Evolutionary conservation across 441 rosid species (phyloP).

Genomic region (Francoa sonchifolia): DNA sequence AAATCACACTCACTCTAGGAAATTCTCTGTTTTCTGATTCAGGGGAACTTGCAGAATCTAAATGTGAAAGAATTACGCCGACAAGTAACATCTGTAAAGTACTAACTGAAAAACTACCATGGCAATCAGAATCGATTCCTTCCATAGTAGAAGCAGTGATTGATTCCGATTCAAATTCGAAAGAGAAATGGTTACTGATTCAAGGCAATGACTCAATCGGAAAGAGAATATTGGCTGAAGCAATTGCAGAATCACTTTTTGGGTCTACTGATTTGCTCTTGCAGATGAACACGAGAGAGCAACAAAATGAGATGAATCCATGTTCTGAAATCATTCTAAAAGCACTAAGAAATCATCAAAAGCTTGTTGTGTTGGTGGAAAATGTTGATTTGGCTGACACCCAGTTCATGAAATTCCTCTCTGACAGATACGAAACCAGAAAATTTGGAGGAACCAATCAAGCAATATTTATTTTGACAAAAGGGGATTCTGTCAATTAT

Average conservation of each 20-base stretch:
- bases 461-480: slow-evolving; percentile 41
- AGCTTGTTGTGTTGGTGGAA: slow-evolving; percentile 48
- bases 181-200: slow-evolving; percentile 48
- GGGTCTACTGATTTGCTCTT: slow-evolving; percentile 42
- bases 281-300: slow-evolving; percentile 31
- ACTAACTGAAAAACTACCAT: slow-evolving; percentile 53
- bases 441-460: slow-evolving; percentile 24
- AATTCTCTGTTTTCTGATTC: slow-evolving; percentile 28
- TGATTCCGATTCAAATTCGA: slow-evolving; percentile 18
- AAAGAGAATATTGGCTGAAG: slow-evolving; percentile 64
- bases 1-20: slow-evolving; percentile 67
- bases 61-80: slow-evolving; percentile 10
- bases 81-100: slow-evolving; percentile 21
- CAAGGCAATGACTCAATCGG: slow-evolving; percentile 57
- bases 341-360: slow-evolving; percentile 20
- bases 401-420: slow-evolving; percentile 35
- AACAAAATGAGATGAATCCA: slow-evolving; percentile 14
- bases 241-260: slow-evolving; percentile 40
- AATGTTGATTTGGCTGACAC: slow-evolving; percentile 46
- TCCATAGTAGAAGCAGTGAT: slow-evolving; percentile 36
- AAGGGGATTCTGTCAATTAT: slow-evolving; percentile 19
- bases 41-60: too few species aligned
- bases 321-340: slow-evolving; percentile 21
- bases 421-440: slow-evolving; percentile 31
- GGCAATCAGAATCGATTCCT: slow-evolving; percentile 53